These are phyloP conservation scores for Kazachstania sp. DNA, from an alignment of 1,139 yeast genomes.

Conservation along the genomic window DNA sequence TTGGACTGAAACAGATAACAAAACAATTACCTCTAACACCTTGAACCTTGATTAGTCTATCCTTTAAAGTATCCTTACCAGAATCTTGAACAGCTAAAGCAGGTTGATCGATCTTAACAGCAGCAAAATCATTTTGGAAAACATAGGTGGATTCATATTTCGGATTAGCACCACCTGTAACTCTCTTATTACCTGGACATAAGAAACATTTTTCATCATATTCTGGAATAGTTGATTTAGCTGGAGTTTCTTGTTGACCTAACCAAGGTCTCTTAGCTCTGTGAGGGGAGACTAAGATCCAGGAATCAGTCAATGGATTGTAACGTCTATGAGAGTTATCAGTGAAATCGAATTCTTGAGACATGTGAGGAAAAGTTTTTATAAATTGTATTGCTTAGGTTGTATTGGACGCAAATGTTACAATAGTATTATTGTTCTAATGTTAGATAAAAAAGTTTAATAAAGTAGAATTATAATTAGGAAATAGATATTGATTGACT, in stretches of 20 bases:
- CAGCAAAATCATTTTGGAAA: constrained; percentile 64
- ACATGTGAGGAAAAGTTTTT: constrained; percentile 6
- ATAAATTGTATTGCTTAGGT: too few relatives aligned
- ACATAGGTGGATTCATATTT: constrained; percentile 49
- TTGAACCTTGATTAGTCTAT: constrained; percentile 44
- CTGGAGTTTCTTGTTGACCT: constrained; percentile 56
- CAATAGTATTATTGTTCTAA: too few relatives aligned
- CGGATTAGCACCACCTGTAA: constrained; percentile 55
- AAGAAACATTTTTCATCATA: constrained; percentile 63
- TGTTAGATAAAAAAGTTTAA: too few relatives aligned
- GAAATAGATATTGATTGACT: too few relatives aligned
- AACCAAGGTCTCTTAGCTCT: constrained; percentile 77
- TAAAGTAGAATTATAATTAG: too few relatives aligned
- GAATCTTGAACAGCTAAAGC: constrained; percentile 29
- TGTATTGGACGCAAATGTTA: too few relatives aligned
- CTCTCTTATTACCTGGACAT: constrained; percentile 66
- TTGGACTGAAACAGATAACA: constrained; percentile 70
- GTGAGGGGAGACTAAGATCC: constrained; percentile 70
- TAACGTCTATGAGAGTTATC: constrained; percentile 60
- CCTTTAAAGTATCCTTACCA: constrained; percentile 29
- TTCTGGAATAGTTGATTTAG: constrained; percentile 39
- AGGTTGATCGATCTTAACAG: constrained; percentile 55
- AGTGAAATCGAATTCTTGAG: constrained; percentile 39
- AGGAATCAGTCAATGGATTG: constrained; percentile 55
- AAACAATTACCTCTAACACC: constrained; percentile 63